Conservation (phyloP, 2,329 filamentous ascomycete species). For the Phaeosphaeria sp. region DNA sequence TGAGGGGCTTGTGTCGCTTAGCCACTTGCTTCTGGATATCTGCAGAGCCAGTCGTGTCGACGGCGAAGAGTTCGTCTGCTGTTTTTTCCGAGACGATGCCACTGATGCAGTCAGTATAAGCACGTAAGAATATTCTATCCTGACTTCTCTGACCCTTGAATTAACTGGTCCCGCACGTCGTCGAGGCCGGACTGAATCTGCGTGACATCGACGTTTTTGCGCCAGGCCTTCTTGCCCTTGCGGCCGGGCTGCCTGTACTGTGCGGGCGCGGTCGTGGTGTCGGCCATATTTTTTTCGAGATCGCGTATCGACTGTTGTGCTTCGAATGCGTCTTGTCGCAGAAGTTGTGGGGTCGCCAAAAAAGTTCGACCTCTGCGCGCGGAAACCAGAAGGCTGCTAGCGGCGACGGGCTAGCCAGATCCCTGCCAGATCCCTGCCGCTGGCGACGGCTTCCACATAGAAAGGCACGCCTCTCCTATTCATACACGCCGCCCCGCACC, state of each 20-base stretch:
- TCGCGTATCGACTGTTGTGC: neutral
- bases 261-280: slow-evolving; percentile 66
- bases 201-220: slow-evolving; percentile 95
- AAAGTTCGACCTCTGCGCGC: slow-evolving; percentile 16
- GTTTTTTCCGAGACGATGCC: slow-evolving; percentile 85
- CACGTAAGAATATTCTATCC: neutral
- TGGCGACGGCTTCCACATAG: slow-evolving; percentile 25
- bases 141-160: slow-evolving; percentile 71
- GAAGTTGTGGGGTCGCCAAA: slow-evolving; percentile 8
- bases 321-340: neutral
- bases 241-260: slow-evolving; percentile 88
- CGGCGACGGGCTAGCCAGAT: slow-evolving; percentile 12
- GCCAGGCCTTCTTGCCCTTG: slow-evolving; percentile 98
- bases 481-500: slow-evolving; percentile 21
- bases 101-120: slow-evolving; percentile 55
- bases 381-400: slow-evolving; percentile 22
- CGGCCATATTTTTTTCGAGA: slow-evolving; percentile 22
- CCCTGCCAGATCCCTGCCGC: slow-evolving; percentile 13
- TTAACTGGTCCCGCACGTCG: slow-evolving; percentile 85
- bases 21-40: slow-evolving; percentile 69
- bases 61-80: slow-evolving; percentile 81
- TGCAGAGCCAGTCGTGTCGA: slow-evolving; percentile 77
- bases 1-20: slow-evolving; percentile 78
- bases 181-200: slow-evolving; percentile 85
- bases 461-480: slow-evolving; percentile 28